Base-by-base conservation (phyloP, 1,139 yeast species). In the Pichia inconspicua region DNA sequence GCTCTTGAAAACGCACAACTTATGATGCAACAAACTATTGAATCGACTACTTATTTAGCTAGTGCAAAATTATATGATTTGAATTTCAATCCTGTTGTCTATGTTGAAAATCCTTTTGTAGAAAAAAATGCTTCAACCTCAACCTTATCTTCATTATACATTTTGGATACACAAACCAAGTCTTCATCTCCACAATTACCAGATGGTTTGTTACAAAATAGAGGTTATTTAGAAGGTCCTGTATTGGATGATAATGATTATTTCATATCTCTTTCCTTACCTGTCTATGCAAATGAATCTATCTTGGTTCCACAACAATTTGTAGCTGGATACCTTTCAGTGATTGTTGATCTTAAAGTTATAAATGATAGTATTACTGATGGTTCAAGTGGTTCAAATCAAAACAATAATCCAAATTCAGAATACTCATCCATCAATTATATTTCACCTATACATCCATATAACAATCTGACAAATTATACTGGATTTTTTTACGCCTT, bases 281-380 rank as follows among this genome's bases (percentile, higher is more conserved):
- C 96, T 0, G 76, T 89, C 2, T 80, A 73, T 59, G 78, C 88
- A 15, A 84, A 85, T 60, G 74, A 83, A 14, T 84, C 95, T 5
- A 82, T 87, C 27, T 69, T 86, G 45, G 66, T 84, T 27, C 67
- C 74, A 31, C 68, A 74, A 17, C 80, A 84, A 3, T 71, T 76
- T 19, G 69, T 85, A 5, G 76, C 83, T 1, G 97, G 96, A 0
- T 89, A 80, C 64, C 59, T 88, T 42, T 75, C 95, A 0, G 75
- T 86, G 7, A 67, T 86, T 1, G 74, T 85, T 56, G 72, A 74
- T 53, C 86, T 92, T 0, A 70, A 71, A 34, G 66, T 75, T 28
- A 66, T 86, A 43, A 70, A 71, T 53, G 55, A 34, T 8, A 34
- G 37, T 1, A 74, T 84, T 56, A 71, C 74, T 0, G 69, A 70